Evolutionary conservation across 176 grass and related monocot species (phyloP).

Genomic region (Triticum monococcum): DNA sequence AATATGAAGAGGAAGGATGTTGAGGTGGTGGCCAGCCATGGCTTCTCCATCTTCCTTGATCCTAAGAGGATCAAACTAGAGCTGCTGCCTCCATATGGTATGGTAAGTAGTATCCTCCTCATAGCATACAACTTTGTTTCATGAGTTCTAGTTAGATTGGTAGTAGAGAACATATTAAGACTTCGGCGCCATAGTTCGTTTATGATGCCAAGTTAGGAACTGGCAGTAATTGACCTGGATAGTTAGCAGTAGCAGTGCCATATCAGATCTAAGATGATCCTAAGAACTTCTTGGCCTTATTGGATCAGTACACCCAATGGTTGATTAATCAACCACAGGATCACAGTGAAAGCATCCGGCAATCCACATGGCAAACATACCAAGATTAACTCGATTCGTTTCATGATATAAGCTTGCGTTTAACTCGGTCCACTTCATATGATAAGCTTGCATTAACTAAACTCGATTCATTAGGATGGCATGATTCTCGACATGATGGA

Average conservation of each 20-base stretch:
- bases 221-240: too few relatives aligned
- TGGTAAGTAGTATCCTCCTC: too few relatives aligned
- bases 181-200: too few relatives aligned
- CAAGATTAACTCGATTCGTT: not conserved
- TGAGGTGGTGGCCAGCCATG: too few relatives aligned
- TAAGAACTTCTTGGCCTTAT: not conserved
- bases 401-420: not conserved
- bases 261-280: not conserved
- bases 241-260: not conserved
- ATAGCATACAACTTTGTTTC: too few relatives aligned
- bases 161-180: too few relatives aligned
- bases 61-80: too few relatives aligned
- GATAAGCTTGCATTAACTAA: not conserved
- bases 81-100: too few relatives aligned
- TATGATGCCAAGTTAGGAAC: not conserved
- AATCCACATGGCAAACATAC: constrained; percentile 31
- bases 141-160: too few relatives aligned
- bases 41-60: too few relatives aligned
- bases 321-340: not conserved
- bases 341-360: not conserved
- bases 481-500: constrained; percentile 32
- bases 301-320: not conserved
- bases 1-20: not conserved
- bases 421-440: not conserved
- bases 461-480: constrained; percentile 1